These are phyloP conservation scores for Chloris gayana DNA, from an alignment of 176 grass and related monocot genomes.

Conservation along the genomic window DNA sequence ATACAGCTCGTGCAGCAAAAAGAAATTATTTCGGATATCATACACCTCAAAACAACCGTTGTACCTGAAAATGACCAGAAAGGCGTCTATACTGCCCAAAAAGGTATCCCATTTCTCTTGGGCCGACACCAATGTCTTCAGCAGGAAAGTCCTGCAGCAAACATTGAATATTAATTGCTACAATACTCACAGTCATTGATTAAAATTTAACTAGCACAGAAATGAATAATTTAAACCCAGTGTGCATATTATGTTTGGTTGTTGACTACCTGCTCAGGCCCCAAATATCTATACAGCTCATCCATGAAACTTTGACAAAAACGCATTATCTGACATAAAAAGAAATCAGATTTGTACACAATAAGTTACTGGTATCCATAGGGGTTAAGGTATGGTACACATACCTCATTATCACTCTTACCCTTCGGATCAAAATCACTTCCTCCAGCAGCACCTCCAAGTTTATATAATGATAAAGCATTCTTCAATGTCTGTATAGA, in stretches of 20 bases:
- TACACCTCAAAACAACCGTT: slow-evolving; percentile 10
- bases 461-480: slow-evolving; percentile 94
- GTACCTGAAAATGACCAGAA: slow-evolving; percentile 98
- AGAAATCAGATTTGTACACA: slow-evolving; percentile 35
- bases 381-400: slow-evolving; percentile 30
- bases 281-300: slow-evolving; percentile 93
- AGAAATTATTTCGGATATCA: slow-evolving; percentile 26
- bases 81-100: slow-evolving; percentile 98
- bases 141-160: slow-evolving; percentile 81
- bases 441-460: slow-evolving; percentile 95
- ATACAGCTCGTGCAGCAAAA: background rate
- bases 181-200: background rate
- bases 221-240: background rate
- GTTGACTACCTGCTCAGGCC: slow-evolving; percentile 84
- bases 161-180: slow-evolving; percentile 7
- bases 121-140: slow-evolving; percentile 96
- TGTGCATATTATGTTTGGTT: slow-evolving; percentile 31
- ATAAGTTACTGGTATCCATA: slow-evolving; percentile 3
- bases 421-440: slow-evolving; percentile 99
- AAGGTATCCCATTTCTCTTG: slow-evolving; percentile 96
- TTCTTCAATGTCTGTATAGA: slow-evolving; percentile 83
- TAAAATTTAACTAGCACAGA: slow-evolving; percentile 19
- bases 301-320: slow-evolving; percentile 99
- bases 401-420: slow-evolving; percentile 95
- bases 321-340: slow-evolving; percentile 85